Evolutionary conservation across 2,329 filamentous ascomycete species (phyloP).

Genomic region (Fusarium marasasianum): DNA sequence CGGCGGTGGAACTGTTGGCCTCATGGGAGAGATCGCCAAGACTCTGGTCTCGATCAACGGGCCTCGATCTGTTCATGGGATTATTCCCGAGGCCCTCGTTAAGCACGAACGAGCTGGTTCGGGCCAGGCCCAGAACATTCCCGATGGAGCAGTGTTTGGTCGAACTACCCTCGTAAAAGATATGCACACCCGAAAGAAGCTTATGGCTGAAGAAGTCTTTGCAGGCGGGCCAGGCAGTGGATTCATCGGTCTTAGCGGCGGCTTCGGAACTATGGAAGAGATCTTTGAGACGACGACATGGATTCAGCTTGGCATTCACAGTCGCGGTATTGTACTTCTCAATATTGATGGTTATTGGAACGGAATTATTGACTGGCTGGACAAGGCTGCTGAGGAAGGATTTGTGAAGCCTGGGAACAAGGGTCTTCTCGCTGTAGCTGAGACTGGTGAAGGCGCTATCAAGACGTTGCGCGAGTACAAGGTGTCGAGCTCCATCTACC

Average conservation of each 20-base stretch:
- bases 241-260: conserved; percentile 88
- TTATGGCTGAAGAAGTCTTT: conserved; percentile 91
- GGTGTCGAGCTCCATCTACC: conserved; percentile 77
- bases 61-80: conserved; percentile 84
- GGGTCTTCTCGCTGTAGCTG: conserved; percentile 81
- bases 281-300: conserved; percentile 90
- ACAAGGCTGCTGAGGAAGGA: conserved; percentile 75
- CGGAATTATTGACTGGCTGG: conserved; percentile 83
- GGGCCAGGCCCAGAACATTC: conserved; percentile 62
- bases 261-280: conserved; percentile 96
- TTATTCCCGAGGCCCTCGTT: conserved; percentile 89
- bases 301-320: conserved; percentile 96
- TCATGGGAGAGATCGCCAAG: conserved; percentile 94
- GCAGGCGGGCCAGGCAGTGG: conserved; percentile 86
- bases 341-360: conserved; percentile 95
- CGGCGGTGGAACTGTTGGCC: conserved; percentile 89
- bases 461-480: conserved; percentile 76
- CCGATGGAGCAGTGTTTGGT: conserved; percentile 76
- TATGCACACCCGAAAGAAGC: conserved; percentile 95
- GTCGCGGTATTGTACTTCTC: conserved; percentile 78
- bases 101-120: conserved; percentile 76
- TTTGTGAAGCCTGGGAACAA: conserved; percentile 79
- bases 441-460: conserved; percentile 76
- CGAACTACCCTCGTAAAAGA: conserved; percentile 88
- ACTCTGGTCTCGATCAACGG: conserved; percentile 86